Evolutionary conservation across 148 eudicot genomes (phyloP), one percentile per base, ranked within the genome.

Genomic region (Camellia granthamiana): DNA sequence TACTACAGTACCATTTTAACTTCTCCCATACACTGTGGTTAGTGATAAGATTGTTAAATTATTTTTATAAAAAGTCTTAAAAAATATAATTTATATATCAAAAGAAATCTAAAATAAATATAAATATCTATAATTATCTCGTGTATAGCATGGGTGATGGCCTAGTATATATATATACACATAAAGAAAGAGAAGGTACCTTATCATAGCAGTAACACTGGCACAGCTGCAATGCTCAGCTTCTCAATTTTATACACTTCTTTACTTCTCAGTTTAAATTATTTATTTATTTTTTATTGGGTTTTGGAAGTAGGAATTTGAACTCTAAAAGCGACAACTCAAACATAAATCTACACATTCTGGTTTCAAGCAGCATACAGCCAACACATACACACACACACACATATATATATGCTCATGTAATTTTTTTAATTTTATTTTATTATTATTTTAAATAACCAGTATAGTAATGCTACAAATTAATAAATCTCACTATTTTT

Each of bases 321-420:
- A 82, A 81, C 87, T 76, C 81, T 81, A 77, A 85, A 81, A 82
- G 56, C 83, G 81, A 87, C 81, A 80, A 67, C 47, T 73, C 85
- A 84, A 86, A 83, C 77, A 30, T 30, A 84, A 84, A 83, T 85
- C 88, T 76, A 89, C 87, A 87, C 84, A 86, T 87, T 87, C 90
- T 82, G 72, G 84, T 86, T 86, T 87, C 92, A 83, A 87, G 80
- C 84, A 84, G 87, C 88, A 83, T 76, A 83, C 84, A 80, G 86
- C 90, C 89, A 86, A 88, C 79, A 66, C 82, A 67, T 66, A 79
- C 80, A 80, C 80, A 86, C 80, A 62, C 65, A 76, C 68, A 66
- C 2, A 8, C 56, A 38, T 18, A 30, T 1, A 30, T 1, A 60
- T 52, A 23, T 23, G 30, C 62, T 1, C 1, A 41, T 59, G 0